Base-by-base conservation (phyloP, 305 asterid genomes). In the Solanum hybrid region DNA sequence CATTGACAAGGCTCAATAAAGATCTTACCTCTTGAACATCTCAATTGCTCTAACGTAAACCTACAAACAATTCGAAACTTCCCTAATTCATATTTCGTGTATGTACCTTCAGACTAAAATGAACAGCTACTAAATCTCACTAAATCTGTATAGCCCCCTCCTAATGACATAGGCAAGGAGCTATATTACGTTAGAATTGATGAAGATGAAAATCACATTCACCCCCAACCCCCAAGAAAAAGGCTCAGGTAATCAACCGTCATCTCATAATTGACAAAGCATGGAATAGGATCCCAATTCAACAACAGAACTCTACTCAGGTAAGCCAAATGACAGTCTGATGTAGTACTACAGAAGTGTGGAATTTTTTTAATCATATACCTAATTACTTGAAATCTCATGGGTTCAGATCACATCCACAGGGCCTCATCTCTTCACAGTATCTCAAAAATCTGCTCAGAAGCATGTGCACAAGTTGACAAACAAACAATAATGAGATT, bases 381-480 rank as follows among this genome's bases (percentile, higher is more conserved):
- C 75, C 40, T 18, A 85, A 31, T 31, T 85, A 57, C 33, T 85
- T 85, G 88, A 33, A 57, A 85, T 51, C 40, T 29, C 88, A 85
- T 20, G 75, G 13, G 33, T 31, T 83, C 71, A 57, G 88, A 86
- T 39, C 88, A 69, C 90, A 73, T 78, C 88, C 89, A 91, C 75
- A 83, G 89, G 88, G 88, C 86, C 90, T 26, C 61, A 92, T 88
- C 89, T 81, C 90, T 89, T 95, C 95, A 95, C 92, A 97, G 91
- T 94, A 96, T 94, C 97, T 95, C 99, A 92, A 96, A 95, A 87
- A 97, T 96, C 99, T 97, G 97, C 92, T 35, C 90, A 85, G 79
- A 69, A 74, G 89, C 36, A 20, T 79, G 71, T 26, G 73, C 73
- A 13, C 74, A 89, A 78, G 28, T 71, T 35, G 46, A 79, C 40